Evolutionary conservation across 768 basidiomycete genomes (phyloP), one percentile per base, ranked within the genome.

Genomic region (Leccinum incarnatum): DNA sequence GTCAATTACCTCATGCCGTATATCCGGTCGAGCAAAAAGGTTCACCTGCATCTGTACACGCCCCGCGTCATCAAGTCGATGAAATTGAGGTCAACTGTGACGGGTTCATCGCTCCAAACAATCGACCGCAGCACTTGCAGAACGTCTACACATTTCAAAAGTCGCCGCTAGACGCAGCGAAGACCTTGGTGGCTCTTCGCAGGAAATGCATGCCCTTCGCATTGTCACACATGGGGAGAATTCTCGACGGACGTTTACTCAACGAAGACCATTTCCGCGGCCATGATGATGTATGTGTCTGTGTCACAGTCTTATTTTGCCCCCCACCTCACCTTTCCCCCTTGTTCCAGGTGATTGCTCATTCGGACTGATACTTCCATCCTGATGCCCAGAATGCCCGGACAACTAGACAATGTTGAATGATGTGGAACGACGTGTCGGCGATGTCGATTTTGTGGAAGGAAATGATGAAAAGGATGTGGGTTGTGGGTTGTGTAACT

Each of bases 41-140:
- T 77, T n/a, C 69, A 72, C 54, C 72, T 82, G 12, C 79, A 81
- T 58, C 40, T 76, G 5, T 82, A 82, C 58, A 66, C 78, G 0
- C 76, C 81, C 6, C 69, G 78, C 2, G 67, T 75, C 45, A 71
- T 63, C 6, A 60, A 66, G 29, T 65, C 65, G 4, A 77, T 75
- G 73, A 62, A 65, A 23, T 23, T 23, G 23, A 23, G 23, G 23
- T 23, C 23, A 23, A 23, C 23, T 23, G 23, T 23, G 23, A 23
- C 23, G 23, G 14, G 25, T 49, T 49, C 25, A 49, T 49, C 48
- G 6, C 27, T 7, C 48, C 48, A 23, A 25, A 17, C 14, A 49
- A 49, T 49, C 27, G 48, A 27, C 48, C 48, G 25, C 15, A 17
- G 4, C 27, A 21, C 25, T 36, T 61, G 45, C 19, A 12, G 29